A percentile compares a stretch with the other conserved stretches of the same genome.
Evolutionary conservation across 805 yeast species (phyloP).

Genomic region (Lipomyces anomalus): DNA sequence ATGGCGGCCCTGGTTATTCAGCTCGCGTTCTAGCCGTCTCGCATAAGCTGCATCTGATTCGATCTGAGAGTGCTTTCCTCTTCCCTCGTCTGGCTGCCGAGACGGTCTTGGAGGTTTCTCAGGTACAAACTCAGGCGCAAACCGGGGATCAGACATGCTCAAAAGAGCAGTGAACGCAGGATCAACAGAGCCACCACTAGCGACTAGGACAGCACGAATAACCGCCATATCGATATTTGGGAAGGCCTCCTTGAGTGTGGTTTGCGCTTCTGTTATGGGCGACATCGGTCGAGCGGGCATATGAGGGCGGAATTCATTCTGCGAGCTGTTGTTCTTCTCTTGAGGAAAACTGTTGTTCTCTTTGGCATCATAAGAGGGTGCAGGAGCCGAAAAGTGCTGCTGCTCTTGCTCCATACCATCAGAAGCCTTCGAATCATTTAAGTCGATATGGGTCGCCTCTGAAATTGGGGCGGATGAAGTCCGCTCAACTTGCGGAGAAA

Average conservation of each 20-base stretch:
- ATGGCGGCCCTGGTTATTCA: constrained; percentile 8
- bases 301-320: constrained; percentile 37
- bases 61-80: constrained; percentile 41
- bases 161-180: constrained; percentile 85
- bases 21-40: constrained; percentile 52
- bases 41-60: constrained; percentile 80
- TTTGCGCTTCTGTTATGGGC: constrained; percentile 48
- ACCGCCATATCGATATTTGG: constrained; percentile 69
- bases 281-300: constrained; percentile 58
- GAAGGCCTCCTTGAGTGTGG: constrained; percentile 76
- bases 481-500: constrained; percentile 8
- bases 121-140: constrained; percentile 20
- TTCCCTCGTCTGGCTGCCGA: constrained; percentile 25
- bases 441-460: too few relatives aligned
- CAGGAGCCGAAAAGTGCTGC: not conserved
- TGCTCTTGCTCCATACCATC: too few relatives aligned
- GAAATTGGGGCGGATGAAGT: not conserved
- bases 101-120: constrained; percentile 20
- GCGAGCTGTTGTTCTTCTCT: constrained; percentile 16
- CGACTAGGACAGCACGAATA: constrained; percentile 74
- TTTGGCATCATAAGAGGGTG: not conserved
- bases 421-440: too few relatives aligned
- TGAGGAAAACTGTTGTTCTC: not conserved
- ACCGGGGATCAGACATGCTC: constrained; percentile 54
- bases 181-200: constrained; percentile 73